Evolutionary conservation across 768 basidiomycete species (phyloP).

Genomic region (Paxillus rubicundulus): DNA sequence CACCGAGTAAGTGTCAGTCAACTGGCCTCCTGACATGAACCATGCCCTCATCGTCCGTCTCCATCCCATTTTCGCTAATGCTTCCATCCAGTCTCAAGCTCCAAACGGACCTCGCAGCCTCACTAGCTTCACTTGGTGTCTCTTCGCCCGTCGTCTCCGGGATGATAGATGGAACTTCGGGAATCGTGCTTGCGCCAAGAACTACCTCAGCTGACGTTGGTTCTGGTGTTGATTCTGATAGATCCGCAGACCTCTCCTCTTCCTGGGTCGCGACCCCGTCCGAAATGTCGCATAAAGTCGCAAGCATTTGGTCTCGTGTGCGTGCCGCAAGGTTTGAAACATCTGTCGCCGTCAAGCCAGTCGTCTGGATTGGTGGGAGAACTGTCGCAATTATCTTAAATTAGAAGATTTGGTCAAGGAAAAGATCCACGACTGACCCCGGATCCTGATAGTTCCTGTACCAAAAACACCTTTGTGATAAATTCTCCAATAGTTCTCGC

Average conservation of each 20-base stretch:
- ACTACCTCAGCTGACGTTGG: slow-evolving; percentile 7
- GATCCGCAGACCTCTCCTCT: slow-evolving; percentile 12
- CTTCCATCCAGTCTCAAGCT: slow-evolving; percentile 48
- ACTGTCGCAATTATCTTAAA: slow-evolving; percentile 46
- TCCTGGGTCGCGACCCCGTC: slow-evolving; percentile 38
- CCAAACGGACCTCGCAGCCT: slow-evolving; percentile 23
- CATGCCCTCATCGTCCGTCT: slow-evolving; percentile 86
- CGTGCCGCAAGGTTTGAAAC: slow-evolving; percentile 61
- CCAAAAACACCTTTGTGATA: slow-evolving; percentile 80
- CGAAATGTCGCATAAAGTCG: slow-evolving; percentile 75
- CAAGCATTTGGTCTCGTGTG: slow-evolving; percentile 79
- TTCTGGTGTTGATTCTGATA: slow-evolving; percentile 22
- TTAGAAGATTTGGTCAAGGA: background rate
- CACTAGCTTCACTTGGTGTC: slow-evolving; percentile 26
- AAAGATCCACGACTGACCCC: slow-evolving; percentile 45
- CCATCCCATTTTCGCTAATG: slow-evolving; percentile 65
- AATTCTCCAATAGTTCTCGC: slow-evolving; percentile 89
- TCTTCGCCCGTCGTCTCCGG: slow-evolving; percentile 23
- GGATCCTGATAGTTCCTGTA: slow-evolving; percentile 72
- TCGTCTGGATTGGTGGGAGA: slow-evolving; percentile 83
- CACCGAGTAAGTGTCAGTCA: slow-evolving; percentile 13
- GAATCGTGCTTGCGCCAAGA: slow-evolving; percentile 2
- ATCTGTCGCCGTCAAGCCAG: slow-evolving; percentile 67
- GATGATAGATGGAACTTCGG: slow-evolving; percentile 35
- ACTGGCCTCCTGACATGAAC: slow-evolving; percentile 67